These are phyloP conservation scores for Symbiotaphrina buchneri DNA, from an alignment of 495 filamentous ascomycete species.

Conservation along the genomic window DNA sequence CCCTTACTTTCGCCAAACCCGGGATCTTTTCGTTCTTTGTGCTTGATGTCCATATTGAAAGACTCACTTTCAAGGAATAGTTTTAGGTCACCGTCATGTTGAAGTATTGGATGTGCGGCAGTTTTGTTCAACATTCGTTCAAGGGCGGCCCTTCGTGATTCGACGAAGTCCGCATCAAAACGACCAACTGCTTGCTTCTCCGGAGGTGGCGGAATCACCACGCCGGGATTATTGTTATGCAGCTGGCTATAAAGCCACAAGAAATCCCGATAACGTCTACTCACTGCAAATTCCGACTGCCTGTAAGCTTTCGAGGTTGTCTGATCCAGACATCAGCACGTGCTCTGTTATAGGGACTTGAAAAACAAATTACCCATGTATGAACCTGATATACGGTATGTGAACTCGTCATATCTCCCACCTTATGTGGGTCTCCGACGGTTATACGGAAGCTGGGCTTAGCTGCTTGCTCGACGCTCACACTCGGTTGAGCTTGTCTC, in stretches of 20 bases:
- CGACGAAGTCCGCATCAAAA: constrained; percentile 93
- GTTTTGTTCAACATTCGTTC: constrained; percentile 97
- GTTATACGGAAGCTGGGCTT: constrained; percentile 80
- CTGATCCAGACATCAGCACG: constrained; percentile 9
- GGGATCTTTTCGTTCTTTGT: constrained; percentile 84
- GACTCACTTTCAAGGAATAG: constrained; percentile 90
- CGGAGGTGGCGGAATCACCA: constrained; percentile 86
- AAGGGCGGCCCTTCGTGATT: constrained; percentile 67
- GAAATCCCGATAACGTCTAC: constrained; percentile 85
- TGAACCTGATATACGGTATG: constrained; percentile 93
- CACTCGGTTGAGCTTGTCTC: constrained; percentile 51
- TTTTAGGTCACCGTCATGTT: constrained; percentile 85
- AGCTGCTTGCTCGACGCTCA: constrained; percentile 73
- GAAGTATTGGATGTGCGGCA: constrained; percentile 70
- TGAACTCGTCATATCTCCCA: constrained; percentile 86
- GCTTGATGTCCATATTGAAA: constrained; percentile 91
- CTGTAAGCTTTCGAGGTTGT: constrained; percentile 92
- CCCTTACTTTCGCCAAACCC: constrained; percentile 78
- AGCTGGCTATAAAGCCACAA: constrained; percentile 90
- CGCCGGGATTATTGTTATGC: constrained; percentile 82
- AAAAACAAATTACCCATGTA: constrained; percentile 45
- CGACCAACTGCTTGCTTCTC: constrained; percentile 95
- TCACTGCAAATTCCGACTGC: constrained; percentile 74
- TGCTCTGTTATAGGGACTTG: background rate
- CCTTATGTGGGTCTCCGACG: constrained; percentile 93